Evolutionary conservation across 2,329 filamentous ascomycete species (phyloP), one percentile per base, ranked within the genome.

Genomic region (Arthrinium phaeospermum): DNA sequence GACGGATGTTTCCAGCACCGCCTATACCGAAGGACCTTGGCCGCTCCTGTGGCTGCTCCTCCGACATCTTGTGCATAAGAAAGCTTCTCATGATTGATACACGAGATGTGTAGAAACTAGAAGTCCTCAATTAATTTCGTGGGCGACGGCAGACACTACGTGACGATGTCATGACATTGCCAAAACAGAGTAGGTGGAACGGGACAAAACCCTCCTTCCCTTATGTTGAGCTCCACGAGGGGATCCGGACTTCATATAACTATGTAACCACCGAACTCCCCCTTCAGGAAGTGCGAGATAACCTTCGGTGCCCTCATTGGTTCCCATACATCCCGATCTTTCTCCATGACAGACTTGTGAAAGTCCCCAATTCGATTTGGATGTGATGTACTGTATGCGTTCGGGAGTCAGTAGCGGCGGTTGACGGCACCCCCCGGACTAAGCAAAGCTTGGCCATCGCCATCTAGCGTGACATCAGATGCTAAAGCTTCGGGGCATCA

Each of bases 1-100:
- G 19, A 70, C 69, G 46, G 16, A 57, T 70, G 49, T 70, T 70
- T 2, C 69, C 69, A 24, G 69, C 69, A 27, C 69, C 69, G 10
- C 69, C 47, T 22, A 70, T 70, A 5, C 69, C 47, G 14, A 70
- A 70, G 14, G 69, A 57, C 24, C 49, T 16, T n/a, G 46, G 47
- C 3, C 51, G 69, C 30, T 57, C 45, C 1, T 30, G 67, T 22
- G 46, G 49, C 47, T 41, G 27, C 22, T 70, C 46, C 51, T 27
- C 37, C 41, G 41, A 22, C 47, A 19, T 27, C 47, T 44, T 44
- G 10, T 34, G 37, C 7, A 22, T 13, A 19, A 30, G 24, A 24
- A 45, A 24, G 16, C 27, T 8, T 12, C 69, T 41, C 57, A 41
- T 64, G 7, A 2, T 22, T 45, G 12, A 57, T 22, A 22, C 24